These are phyloP conservation scores for Solanum ossicruentum DNA, from an alignment of 257 asterid species.

Conservation along the genomic window DNA sequence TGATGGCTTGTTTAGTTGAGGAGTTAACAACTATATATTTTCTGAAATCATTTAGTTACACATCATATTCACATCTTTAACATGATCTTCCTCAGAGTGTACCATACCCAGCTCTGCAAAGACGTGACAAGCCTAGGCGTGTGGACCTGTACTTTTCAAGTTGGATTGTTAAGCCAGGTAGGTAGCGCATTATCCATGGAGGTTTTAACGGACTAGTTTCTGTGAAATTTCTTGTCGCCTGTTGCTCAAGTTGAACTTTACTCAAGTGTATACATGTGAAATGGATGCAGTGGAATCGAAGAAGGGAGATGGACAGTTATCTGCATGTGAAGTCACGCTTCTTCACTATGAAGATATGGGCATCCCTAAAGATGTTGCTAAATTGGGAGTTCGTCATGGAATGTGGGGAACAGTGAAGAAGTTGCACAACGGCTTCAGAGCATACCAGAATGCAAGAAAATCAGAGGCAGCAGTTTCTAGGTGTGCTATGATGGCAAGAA, in stretches of 20 bases:
- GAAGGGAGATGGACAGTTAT: slow-evolving; percentile 53
- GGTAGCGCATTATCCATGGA: not conserved
- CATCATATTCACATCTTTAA: not conserved
- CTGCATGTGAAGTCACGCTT: slow-evolving; percentile 83
- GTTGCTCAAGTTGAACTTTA: not conserved
- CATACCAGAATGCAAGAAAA: slow-evolving; percentile 42
- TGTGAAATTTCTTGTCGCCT: not conserved
- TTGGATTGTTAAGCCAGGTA: slow-evolving; percentile 74
- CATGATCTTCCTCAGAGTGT: slow-evolving; percentile 44
- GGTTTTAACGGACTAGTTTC: not conserved
- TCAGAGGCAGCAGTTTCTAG: slow-evolving; percentile 18
- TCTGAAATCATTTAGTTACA: not conserved
- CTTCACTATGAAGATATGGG: slow-evolving; percentile 97
- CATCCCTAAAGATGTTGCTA: slow-evolving; percentile 87
- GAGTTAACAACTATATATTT: not conserved
- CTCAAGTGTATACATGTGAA: not conserved
- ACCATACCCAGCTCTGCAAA: slow-evolving; percentile 55
- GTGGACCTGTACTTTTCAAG: slow-evolving; percentile 89
- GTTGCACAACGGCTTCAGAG: slow-evolving; percentile 67
- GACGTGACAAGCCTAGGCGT: slow-evolving; percentile 82
- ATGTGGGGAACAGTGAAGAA: slow-evolving; percentile 99
- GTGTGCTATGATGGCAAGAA: slow-evolving; percentile 26
- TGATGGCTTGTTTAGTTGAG: not conserved
- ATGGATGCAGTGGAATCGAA: slow-evolving; percentile 53
- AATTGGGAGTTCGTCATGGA: slow-evolving; percentile 88